A percentile compares a stretch with the other conserved stretches of the same genome.
Conservation (phyloP, 83 land plant species). For the Thuja plicata region DNA sequence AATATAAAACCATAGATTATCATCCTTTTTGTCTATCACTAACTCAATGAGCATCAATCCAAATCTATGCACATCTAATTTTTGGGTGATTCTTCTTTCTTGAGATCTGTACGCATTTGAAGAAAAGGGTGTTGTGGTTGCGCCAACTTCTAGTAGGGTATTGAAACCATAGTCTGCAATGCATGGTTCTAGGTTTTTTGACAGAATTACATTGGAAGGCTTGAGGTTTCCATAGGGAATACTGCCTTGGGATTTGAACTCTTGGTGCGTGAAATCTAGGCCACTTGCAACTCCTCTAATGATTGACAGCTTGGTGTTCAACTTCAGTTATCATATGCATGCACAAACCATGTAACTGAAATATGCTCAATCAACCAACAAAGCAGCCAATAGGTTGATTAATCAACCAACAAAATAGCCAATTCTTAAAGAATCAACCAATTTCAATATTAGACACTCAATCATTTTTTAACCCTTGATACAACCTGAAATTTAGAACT, state of each 20-base stretch:
- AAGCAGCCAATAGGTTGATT: too few relatives aligned
- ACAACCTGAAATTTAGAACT: too few relatives aligned
- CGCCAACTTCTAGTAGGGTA: constrained; percentile 26
- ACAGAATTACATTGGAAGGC: constrained; percentile 46
- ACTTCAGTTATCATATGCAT: constrained; percentile 20
- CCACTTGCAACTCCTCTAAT: constrained; percentile 50
- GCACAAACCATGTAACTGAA: too few relatives aligned
- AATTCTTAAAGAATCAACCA: too few relatives aligned
- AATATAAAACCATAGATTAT: constrained; percentile 30
- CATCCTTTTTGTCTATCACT: constrained; percentile 37
- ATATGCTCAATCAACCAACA: too few relatives aligned
- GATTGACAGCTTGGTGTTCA: constrained; percentile 49
- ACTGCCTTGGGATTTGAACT: constrained; percentile 20
- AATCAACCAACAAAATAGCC: too few relatives aligned
- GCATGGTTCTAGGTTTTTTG: constrained; percentile 26
- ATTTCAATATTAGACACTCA: too few relatives aligned
- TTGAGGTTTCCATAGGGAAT: constrained; percentile 63
- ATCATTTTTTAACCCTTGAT: too few relatives aligned
- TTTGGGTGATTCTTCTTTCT: constrained; percentile 25
- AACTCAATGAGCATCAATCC: constrained; percentile 52
- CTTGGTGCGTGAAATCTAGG: constrained; percentile 39
- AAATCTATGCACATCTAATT: constrained; percentile 40
- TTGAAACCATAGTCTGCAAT: constrained; percentile 42
- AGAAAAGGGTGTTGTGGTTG: constrained; percentile 18
- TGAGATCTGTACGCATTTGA: constrained; percentile 45